Evolutionary conservation across 805 yeast species (phyloP).

Genomic region (Pichia sporocuriosa): DNA sequence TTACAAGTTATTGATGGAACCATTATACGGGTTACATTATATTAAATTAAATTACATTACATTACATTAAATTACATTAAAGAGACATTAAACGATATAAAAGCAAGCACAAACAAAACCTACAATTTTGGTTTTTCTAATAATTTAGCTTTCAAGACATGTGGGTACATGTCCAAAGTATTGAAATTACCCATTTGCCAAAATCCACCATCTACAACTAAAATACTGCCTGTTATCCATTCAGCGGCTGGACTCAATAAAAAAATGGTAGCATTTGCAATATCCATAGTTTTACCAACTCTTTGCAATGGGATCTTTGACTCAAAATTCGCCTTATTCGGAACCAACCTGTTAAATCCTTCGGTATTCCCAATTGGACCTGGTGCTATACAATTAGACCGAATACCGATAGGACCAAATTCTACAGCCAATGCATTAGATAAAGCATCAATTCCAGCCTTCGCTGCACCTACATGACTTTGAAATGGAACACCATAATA

Average conservation of each 20-base stretch:
- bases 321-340: slow-evolving; percentile 35
- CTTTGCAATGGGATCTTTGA: slow-evolving; percentile 58
- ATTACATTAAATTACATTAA: not conserved
- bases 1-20: no score
- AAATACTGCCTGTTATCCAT: slow-evolving; percentile 69
- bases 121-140: slow-evolving; percentile 21
- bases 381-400: slow-evolving; percentile 84
- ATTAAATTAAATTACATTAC: no score
- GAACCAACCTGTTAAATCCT: slow-evolving; percentile 63
- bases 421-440: slow-evolving; percentile 83
- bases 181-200: slow-evolving; percentile 68
- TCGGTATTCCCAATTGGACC: slow-evolving; percentile 87
- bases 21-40: no score
- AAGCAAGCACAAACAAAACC: no score
- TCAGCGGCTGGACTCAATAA: slow-evolving; percentile 77
- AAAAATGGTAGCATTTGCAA: slow-evolving; percentile 82
- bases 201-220: slow-evolving; percentile 84
- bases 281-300: slow-evolving; percentile 65
- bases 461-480: slow-evolving; percentile 88
- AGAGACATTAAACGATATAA: not conserved
- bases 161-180: slow-evolving; percentile 36
- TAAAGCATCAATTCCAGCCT: slow-evolving; percentile 90
- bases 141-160: slow-evolving; percentile 28
- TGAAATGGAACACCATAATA: slow-evolving; percentile 87
- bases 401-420: slow-evolving; percentile 81